Base-by-base conservation (phyloP, 129 eudicot genomes). In the Helichrysum umbraculigerum region DNA sequence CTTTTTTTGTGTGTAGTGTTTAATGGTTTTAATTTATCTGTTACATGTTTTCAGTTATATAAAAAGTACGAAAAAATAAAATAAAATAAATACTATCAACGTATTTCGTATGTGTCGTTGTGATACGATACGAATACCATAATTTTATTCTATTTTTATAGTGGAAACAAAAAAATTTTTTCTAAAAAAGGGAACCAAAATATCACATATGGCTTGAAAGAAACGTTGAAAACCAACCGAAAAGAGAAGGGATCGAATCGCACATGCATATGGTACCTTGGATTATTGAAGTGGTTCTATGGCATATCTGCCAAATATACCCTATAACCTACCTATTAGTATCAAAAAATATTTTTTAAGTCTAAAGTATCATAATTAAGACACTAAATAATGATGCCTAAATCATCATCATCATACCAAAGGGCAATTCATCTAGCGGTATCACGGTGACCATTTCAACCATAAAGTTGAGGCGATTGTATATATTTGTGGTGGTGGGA, bases 241-340 rank as follows among this genome's bases (percentile, higher is more conserved):
- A 72, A 35, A 17, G 47, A 34, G 39, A 63, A 34, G 11, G 73
- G 78, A 44, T 44, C 52, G 52, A 72, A 79, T 72, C 39, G 69
- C 70, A 79, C 69, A 66, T 56, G 83, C 63, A 66, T 25, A 25
- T 56, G 83, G 75, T 67, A 1, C 69, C 68, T 66, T 30, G 74
- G 29, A 72, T 73, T 54, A 56, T 79, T 29, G 61, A 37, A 51
- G 51, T 56, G 47, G 37, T 72, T 79, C 30, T 41, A 66, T 56
- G 56, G 75, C 79, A 79, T 79, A 79, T 79, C 68, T 66, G 35
- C 79, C 75, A 79, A 37, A 80, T 73, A 66, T 80, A 42, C 79
- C 79, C 6, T 51, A 75, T 76, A 64, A 12, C 68, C 70, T 8
- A 74, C 65, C 34, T 60, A 12, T 44, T 44, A 11, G 52, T 44